Percentiles rank a stretch among this genome's conserved stretches.
Evolutionary conservation across 164 flowering plant species (phyloP).

Genomic region (Dillenia turbinata): DNA sequence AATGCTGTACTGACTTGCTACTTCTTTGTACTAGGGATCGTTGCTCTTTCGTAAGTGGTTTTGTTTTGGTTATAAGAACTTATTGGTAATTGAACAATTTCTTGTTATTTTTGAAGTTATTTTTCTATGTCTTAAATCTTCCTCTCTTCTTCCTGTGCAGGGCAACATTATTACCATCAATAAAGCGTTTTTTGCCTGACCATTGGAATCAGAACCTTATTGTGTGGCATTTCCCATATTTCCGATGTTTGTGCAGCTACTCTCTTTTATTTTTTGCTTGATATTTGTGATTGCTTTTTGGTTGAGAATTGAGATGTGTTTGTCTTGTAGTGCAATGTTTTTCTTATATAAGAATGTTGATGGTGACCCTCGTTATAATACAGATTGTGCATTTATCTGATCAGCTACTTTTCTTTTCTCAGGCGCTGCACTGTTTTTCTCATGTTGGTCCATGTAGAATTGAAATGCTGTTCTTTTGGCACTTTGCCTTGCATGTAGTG

Average conservation of each 20-base stretch:
- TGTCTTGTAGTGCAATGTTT: neutral
- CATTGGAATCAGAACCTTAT: conserved; percentile 79
- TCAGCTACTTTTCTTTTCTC: no score
- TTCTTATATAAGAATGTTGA: neutral
- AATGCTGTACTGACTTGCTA: conserved; percentile 91
- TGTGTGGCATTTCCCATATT: conserved; percentile 73
- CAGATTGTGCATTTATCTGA: no score
- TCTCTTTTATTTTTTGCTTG: neutral
- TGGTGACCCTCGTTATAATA: no score
- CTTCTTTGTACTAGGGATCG: conserved; percentile 90
- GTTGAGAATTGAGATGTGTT: neutral
- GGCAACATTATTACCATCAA: conserved; percentile 84
- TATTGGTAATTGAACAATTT: neutral
- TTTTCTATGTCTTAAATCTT: neutral
- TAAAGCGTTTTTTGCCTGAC: conserved; percentile 64
- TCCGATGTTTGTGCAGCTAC: conserved; percentile 54
- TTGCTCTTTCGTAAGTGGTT: conserved; percentile 88
- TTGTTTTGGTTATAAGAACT: conserved; percentile 5
- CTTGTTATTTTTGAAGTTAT: no score
- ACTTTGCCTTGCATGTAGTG: no score
- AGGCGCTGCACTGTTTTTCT: no score
- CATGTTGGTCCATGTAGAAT: no score
- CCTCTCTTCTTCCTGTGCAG: conserved; percentile 27
- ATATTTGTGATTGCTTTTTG: conserved; percentile 3
- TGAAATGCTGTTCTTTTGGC: no score